Base-by-base conservation (phyloP, 177 flowering plant species). In the Vitis hybrid region DNA sequence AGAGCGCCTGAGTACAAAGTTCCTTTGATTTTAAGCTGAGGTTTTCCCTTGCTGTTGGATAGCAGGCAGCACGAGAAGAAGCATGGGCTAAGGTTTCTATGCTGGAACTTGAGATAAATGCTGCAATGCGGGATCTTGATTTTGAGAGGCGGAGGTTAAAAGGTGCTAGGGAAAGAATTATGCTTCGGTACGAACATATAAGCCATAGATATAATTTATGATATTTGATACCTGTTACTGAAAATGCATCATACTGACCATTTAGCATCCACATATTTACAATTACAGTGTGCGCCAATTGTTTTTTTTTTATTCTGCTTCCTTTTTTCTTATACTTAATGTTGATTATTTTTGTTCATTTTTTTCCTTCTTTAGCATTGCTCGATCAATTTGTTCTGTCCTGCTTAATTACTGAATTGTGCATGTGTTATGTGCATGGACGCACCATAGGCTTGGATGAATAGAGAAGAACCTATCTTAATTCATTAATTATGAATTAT, bases 21-120 rank as follows among this genome's bases (percentile, higher is more conserved):
- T 39, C n/a, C 29, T 58, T 58, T 29, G 26, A 52, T 68, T 64
- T 78, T 71, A 74, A 86, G 84, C 88, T 87, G 91, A 89, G 82
- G 71, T 70, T 71, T 76, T 75, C 67, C 45, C 57, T 70, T 88
- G 82, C 57, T 85, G 84, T 75, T 70, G 90, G 45, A 76, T 93
- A 93, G 99, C 99, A 96, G 99, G 89, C 92, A 62, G 98, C 97
- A 74, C 91, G 99, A 72, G 99, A 96, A 79, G 99, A 93, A 81
- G 99, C 99, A 62, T 93, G 99, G 98, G 93, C 95, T 39, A 93
- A 90, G 80, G 97, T 93, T 60, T 96, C 99, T 65, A 74, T 81
- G 13, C 91, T 96, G 64, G 98, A 92, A 73, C 93, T 96, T 69
- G 95, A 96, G 77, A 96, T 96, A 49, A 88, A 79, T 82, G 87